Evolutionary conservation across 257 asterid species (phyloP), one percentile per base, ranked within the genome.

Genomic region (Solanum virginianum): DNA sequence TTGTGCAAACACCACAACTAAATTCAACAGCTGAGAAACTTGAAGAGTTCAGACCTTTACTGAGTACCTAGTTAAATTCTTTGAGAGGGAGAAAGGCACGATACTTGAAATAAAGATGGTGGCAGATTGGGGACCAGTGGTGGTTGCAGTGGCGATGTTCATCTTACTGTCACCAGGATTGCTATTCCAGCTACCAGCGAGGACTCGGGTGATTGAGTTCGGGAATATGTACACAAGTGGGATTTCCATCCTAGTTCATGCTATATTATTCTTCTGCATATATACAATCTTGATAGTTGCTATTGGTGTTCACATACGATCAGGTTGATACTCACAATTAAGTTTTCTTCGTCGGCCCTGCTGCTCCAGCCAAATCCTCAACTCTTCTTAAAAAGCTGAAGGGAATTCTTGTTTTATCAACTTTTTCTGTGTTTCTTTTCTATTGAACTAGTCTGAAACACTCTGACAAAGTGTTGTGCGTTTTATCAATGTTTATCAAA

Each of bases 141-240:
- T 92, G 86, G 98, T 93, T 80, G 99, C 98, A 29, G 99, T 93
- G 90, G 96, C 87, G 22, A 90, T 94, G 97, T 95, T 95, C 95
- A 89, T 95, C 86, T 88, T 94, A 36, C 88, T 95, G 53, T 93
- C 98, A 11, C 99, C 99, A 16, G 98, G 98, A 74, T 86, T 96
- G 86, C 92, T 96, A 8, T 94, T 96, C 91, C 99, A 94, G 88
- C 60, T 94, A 18, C 98, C 98, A 43, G 98, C 98, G 26, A 93
- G 96, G 90, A 82, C 95, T 6, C 91, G 95, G 84, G 92, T 93
- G 39, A 88, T 95, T 6, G 98, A 94, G 62, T 94, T 94, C 56
- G 98, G 99, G 8, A 95, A 94, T 95, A 93, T 95, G 98, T 93
- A 94, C 81, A 95, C 99, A 0, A 95, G 98, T 60, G 98, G 98